Evolutionary conservation across 257 asterid genomes (phyloP), one percentile per base, ranked within the genome.

Genomic region (Plantago elongata): DNA sequence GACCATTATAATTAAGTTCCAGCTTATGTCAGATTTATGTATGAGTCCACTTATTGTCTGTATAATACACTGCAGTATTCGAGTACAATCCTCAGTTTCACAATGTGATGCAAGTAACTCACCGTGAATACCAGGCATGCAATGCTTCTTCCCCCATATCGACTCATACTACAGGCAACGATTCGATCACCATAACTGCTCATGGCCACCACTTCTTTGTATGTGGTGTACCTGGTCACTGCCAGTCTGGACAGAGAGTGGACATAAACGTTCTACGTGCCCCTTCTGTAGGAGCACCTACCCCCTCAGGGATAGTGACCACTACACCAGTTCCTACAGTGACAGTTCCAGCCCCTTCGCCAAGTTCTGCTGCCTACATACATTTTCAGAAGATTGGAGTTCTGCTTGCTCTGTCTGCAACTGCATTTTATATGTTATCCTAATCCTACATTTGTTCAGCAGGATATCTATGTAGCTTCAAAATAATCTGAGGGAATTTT

Each of bases 141-240:
- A 87, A 84, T 44, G 90, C 76, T 0, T 79, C 95, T 12, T 69
- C 86, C 13, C 95, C 97, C 0, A 89, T 87, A 55, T 61, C 92
- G 0, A 87, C 95, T 45, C 84, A 77, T 65, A 90, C 94, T 0
- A 83, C 92, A 0, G 95, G 97, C 48, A 90, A 90, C 52, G 97
- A 87, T 79, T 72, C 95, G 59, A 81, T 90, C 60, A 72, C 82
- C 61, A 78, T 84, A 67, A 51, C 63, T 34, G 73, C 74, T 17
- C 75, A 68, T 15, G 94, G 95, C 14, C 97, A 89, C 77, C 95
- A 87, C 69, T 83, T 82, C 70, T 89, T 86, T 71, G 60, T 89
- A 27, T 89, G 96, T 30, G 90, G 90, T 5, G 85, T 84, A 0
- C 93, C 97, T 34, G 97, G 94, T 11, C 97, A 89, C 68, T 89